phyloP scores from a whole-genome alignment of 2,329 filamentous ascomycete genomes.

The Colletotrichum sp. region DNA sequence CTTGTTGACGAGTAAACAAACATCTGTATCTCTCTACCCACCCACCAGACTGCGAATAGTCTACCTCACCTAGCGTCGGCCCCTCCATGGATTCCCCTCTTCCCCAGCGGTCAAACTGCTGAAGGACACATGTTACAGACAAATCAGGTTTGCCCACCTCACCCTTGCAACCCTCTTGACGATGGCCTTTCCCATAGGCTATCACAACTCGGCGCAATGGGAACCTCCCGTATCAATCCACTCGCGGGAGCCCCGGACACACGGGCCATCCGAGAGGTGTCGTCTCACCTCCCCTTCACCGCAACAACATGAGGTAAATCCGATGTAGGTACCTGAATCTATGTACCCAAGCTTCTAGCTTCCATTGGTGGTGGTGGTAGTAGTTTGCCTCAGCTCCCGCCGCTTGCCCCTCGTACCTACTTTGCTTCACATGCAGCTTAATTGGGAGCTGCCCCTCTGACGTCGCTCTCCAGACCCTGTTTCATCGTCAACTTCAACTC shows the following conservation, averaged over 20 bases:
- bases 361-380: neutral
- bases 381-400: neutral
- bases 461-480: conserved; percentile 13
- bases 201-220: neutral
- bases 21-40: neutral
- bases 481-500: conserved; percentile 11
- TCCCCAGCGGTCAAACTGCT: neutral
- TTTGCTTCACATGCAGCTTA: neutral
- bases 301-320: conserved; percentile 4
- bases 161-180: neutral
- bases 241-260: conserved; percentile 5
- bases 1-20: neutral
- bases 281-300: conserved; percentile 16
- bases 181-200: neutral
- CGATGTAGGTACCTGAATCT: neutral
- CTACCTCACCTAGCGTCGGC: neutral
- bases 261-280: conserved; percentile 11
- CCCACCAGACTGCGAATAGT: neutral
- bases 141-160: conserved; percentile 1
- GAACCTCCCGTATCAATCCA: neutral
- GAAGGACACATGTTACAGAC: neutral
- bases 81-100: neutral
- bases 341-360: neutral
- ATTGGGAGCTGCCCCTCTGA: conserved; percentile 10
- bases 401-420: neutral